Evolutionary conservation across 495 filamentous ascomycete genomes (phyloP), one percentile per base, ranked within the genome.

Genomic region (Bathelium albidoporum): DNA sequence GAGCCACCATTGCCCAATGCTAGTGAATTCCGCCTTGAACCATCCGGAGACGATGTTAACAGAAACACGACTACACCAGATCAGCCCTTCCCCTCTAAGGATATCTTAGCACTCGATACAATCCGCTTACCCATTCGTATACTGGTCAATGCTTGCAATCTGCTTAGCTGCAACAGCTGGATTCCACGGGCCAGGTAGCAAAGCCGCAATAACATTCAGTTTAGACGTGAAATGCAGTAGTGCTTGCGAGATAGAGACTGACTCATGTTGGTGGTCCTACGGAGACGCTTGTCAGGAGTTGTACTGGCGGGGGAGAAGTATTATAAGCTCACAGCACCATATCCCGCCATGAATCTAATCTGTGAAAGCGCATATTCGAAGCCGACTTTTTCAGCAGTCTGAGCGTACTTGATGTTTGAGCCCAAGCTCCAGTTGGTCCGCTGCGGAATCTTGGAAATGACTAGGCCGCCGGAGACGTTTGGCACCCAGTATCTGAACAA

Each of bases 1-100:
- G 16, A 81, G 72, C 77, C 79, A 79, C 78, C 78, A 81, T 69
- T 81, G 75, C 18, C 78, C 77, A 60, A 81, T 77, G 59, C 73
- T 72, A 5, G 75, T 77, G 62, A 81, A 80, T 65, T 80, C 79
- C 61, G 72, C 70, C 68, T 80, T 81, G 69, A 80, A 79, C 77
- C 78, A 81, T 36, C 79, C 79, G 29, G 73, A 76, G 11, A 80
- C 78, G 18, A 81, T 72, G 65, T 80, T 80, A 41, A 81, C 76
- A 11, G 78, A 74, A 62, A 79, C 73, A 26, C 77, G 74, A 55
- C 49, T 55, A 20, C 12, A 9, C 9, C 16, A 29, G 20, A 24
- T 55, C 24, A 55, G 49, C 9, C 5, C 24, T 55, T 7, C 24
- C 9, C 16, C 16, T 2, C 24, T 29, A 24, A 55, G 29, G 14